These are phyloP conservation scores for Saccharomycopsis microspora DNA, from an alignment of 805 yeast species.

Conservation along the genomic window DNA sequence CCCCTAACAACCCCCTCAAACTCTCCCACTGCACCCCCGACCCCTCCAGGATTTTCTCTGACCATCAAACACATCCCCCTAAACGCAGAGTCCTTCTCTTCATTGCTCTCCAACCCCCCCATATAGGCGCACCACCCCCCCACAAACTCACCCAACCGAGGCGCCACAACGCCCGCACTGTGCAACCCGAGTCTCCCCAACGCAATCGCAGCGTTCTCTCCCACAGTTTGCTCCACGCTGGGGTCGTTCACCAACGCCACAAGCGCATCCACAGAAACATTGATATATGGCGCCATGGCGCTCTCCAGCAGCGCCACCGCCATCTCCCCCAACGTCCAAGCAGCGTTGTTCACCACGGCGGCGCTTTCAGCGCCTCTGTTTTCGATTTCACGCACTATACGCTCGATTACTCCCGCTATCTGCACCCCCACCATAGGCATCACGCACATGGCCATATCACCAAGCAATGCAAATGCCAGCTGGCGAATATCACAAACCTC, in stretches of 20 bases:
- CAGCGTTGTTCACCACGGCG: constrained; percentile 77
- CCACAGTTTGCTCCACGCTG: constrained; percentile 48
- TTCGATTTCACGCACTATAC: constrained; percentile 59
- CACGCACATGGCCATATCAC: constrained; percentile 70
- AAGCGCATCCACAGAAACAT: constrained; percentile 41
- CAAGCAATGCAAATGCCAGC: constrained; percentile 78
- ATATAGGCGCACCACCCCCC: constrained; percentile 63
- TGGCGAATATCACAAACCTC: constrained; percentile 83
- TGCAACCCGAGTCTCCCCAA: constrained; percentile 74
- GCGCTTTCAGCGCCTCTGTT: constrained; percentile 36
- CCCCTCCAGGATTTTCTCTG: constrained; percentile 52
- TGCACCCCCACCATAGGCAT: constrained; percentile 26
- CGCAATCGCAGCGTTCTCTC: constrained; percentile 84
- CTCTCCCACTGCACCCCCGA: constrained; percentile 29
- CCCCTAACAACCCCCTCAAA: constrained; percentile 39
- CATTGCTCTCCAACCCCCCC: constrained; percentile 59
- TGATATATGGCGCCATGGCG: constrained; percentile 39
- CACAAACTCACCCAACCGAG: constrained; percentile 46
- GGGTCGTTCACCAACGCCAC: constrained; percentile 46
- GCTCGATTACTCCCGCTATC: constrained; percentile 26
- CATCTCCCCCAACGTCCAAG: constrained; percentile 90
- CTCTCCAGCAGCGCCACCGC: constrained; percentile 42
- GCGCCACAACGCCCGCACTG: constrained; percentile 46
- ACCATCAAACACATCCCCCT: constrained; percentile 71
- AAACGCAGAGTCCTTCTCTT: constrained; percentile 82